Conservation (phyloP, 352 stramenopile genomes). For the Globisporangium solare region DNA sequence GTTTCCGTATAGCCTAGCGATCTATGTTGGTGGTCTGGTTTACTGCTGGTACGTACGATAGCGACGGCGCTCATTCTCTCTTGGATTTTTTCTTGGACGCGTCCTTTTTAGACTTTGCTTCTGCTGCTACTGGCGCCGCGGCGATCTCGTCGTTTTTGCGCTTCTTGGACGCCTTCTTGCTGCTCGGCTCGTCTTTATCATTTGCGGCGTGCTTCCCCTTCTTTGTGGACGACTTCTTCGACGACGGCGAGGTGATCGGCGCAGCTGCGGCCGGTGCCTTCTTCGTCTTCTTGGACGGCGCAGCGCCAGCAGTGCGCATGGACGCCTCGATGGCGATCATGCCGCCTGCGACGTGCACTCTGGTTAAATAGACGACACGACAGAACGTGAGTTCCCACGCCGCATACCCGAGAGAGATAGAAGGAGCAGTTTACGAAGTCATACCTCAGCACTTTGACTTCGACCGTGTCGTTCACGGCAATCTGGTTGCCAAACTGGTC, state of each 20-base stretch:
- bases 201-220: conserved; percentile 13
- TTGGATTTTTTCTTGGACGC: conserved; percentile 7
- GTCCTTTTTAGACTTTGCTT: conserved; percentile 16
- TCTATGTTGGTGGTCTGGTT: too few relatives aligned
- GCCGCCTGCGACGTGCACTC: conserved; percentile 64
- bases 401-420: too few relatives aligned
- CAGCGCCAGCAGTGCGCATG: conserved; percentile 41
- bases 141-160: conserved; percentile 8
- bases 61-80: conserved; percentile 17
- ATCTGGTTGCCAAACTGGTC: conserved; percentile 52
- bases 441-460: conserved; percentile 60
- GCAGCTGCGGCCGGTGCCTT: conserved; percentile 11
- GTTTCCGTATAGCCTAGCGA: too few relatives aligned
- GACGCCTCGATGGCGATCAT: conserved; percentile 81
- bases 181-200: conserved; percentile 5
- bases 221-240: conserved; percentile 2
- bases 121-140: conserved; percentile 8
- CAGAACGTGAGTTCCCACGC: too few relatives aligned
- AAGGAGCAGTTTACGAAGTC: too few relatives aligned
- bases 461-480: conserved; percentile 52
- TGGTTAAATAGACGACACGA: conserved; percentile 6
- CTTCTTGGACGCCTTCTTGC: conserved; percentile 13
- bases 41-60: too few relatives aligned
- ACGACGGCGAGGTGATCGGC: too few relatives aligned
- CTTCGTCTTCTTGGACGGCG: conserved; percentile 2